Percentiles rank a stretch among this genome's conserved stretches.
phyloP scores from a whole-genome alignment of 495 filamentous ascomycete genomes.

The Aspergillus egyptiacus region DNA sequence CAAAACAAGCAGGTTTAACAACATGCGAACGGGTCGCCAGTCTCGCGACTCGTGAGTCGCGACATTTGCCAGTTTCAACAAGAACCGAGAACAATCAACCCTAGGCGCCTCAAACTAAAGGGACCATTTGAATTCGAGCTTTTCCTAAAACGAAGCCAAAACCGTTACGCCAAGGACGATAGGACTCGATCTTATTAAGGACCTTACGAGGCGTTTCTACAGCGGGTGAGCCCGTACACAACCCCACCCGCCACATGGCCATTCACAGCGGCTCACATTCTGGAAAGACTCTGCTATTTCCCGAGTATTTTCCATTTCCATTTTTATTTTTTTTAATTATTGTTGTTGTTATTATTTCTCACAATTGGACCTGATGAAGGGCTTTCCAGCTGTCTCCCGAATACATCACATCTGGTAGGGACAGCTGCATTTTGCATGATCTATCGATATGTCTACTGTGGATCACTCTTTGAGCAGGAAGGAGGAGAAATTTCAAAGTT shows the following conservation, averaged over 20 bases:
- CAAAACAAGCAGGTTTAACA: not conserved
- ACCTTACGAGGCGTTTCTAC: slow-evolving; percentile 21
- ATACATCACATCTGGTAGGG: not conserved
- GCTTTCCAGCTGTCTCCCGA: not conserved
- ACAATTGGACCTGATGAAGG: not conserved
- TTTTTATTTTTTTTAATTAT: too few species aligned
- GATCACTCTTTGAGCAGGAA: slow-evolving; percentile 5
- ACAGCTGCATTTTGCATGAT: slow-evolving; percentile 8
- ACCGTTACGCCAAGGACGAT: slow-evolving; percentile 37
- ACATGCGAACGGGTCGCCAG: not conserved
- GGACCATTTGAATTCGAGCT: slow-evolving; percentile 6
- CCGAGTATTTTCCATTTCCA: slow-evolving; percentile 5
- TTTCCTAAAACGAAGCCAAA: slow-evolving; percentile 23
- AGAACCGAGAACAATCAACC: not conserved
- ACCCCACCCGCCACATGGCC: slow-evolving; percentile 31
- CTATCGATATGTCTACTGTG: not conserved
- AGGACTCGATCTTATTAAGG: slow-evolving; percentile 14
- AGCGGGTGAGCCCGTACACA: slow-evolving; percentile 35
- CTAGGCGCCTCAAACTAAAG: slow-evolving; percentile 5
- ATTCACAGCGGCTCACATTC: slow-evolving; percentile 10
- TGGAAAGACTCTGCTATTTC: slow-evolving; percentile 5
- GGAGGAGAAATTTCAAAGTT: slow-evolving; percentile 2
- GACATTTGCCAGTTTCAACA: slow-evolving; percentile 2
- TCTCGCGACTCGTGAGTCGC: too few species aligned
- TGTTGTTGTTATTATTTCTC: too few species aligned